Evolutionary conservation across 2,329 filamentous ascomycete genomes (phyloP).

Genomic region (Cytospora paraplurivora): DNA sequence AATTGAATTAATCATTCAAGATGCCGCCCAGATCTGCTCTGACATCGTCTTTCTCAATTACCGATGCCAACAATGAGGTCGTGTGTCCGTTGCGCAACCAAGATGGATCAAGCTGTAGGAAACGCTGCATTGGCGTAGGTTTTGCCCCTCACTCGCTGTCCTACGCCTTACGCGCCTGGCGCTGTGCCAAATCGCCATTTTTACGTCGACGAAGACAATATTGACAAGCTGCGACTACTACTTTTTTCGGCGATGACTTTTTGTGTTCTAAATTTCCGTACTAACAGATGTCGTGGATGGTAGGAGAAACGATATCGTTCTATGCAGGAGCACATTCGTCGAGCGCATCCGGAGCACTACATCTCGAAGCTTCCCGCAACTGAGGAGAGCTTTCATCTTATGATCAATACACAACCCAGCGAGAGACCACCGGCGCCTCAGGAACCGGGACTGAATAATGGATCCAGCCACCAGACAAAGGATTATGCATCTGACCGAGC

Average conservation of each 20-base stretch:
- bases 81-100: conserved; percentile 95
- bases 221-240: not conserved
- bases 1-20: conserved; percentile 35
- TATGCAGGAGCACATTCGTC: conserved; percentile 98
- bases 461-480: conserved; percentile 35
- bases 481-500: conserved; percentile 64
- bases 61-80: conserved; percentile 92
- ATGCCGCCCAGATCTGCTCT: conserved; percentile 90
- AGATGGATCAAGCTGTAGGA: conserved; percentile 94
- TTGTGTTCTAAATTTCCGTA: not conserved
- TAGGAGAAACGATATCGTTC: conserved; percentile 71
- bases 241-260: not conserved
- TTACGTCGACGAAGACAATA: conserved; percentile 19
- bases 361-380: conserved; percentile 97
- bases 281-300: conserved; percentile 30
- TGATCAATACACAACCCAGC: conserved; percentile 87
- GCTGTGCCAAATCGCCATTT: conserved; percentile 22
- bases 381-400: conserved; percentile 94
- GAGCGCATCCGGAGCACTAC: conserved; percentile 96
- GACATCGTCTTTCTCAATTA: conserved; percentile 88
- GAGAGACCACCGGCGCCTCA: conserved; percentile 39
- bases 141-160: conserved; percentile 18
- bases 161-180: conserved; percentile 18
- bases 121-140: conserved; percentile 95
- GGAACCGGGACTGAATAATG: conserved; percentile 35